These are phyloP conservation scores for Lachnellula occidentalis DNA, from an alignment of 2,329 filamentous ascomycete genomes.

Conservation along the genomic window DNA sequence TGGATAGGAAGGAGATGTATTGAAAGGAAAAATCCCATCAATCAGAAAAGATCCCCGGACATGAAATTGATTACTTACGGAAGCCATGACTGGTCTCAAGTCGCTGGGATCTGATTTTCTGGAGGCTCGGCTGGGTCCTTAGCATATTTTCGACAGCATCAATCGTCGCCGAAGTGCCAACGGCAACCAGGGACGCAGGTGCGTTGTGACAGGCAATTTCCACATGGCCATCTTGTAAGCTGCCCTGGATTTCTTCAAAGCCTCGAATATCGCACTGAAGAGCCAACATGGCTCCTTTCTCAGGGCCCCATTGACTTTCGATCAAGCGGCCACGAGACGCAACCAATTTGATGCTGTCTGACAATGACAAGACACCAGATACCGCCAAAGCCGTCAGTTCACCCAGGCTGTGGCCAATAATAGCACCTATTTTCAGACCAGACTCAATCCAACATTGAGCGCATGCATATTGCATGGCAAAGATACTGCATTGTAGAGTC, in stretches of 20 bases:
- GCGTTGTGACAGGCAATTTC: not conserved
- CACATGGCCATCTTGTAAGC: not conserved
- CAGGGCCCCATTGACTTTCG: not conserved
- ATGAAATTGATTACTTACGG: too few species aligned
- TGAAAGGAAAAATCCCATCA: too few species aligned
- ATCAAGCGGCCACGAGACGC: not conserved
- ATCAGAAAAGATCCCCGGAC: too few species aligned
- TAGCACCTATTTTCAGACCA: not conserved
- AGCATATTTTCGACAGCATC: conserved; percentile 9
- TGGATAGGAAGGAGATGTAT: too few species aligned
- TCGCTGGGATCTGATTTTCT: too few species aligned
- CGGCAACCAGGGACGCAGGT: not conserved
- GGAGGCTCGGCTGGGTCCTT: conserved; percentile 1
- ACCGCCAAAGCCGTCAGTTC: not conserved
- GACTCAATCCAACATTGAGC: not conserved
- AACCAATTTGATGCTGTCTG: not conserved
- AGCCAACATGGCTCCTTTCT: not conserved
- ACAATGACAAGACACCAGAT: not conserved
- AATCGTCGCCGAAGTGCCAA: not conserved
- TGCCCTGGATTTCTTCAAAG: not conserved
- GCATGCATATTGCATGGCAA: too few species aligned
- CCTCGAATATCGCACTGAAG: not conserved
- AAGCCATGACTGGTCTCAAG: too few species aligned
- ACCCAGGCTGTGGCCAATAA: not conserved
- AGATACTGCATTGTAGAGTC: too few species aligned